A percentile compares a stretch with the other conserved stretches of the same genome.
Conservation (phyloP, 331 rosid species). For the Saraca asoca region DNA sequence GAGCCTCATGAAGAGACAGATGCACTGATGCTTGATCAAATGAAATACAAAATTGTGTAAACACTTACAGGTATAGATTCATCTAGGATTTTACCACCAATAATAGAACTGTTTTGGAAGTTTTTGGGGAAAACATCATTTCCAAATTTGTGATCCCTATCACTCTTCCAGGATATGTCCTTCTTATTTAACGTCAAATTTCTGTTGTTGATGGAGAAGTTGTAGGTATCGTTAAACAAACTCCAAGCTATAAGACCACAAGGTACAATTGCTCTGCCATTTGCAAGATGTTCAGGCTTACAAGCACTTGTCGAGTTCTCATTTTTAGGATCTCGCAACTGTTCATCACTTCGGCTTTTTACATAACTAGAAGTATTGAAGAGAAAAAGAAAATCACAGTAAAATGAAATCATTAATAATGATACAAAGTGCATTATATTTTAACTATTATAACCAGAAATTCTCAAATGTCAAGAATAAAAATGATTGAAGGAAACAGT, state of each 20-base stretch:
- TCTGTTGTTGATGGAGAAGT: constrained; percentile 42
- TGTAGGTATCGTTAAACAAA: constrained; percentile 88
- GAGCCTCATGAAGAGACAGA: no score
- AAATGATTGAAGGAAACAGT: constrained; percentile 8
- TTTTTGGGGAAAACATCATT: constrained; percentile 74
- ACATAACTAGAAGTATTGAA: constrained; percentile 62
- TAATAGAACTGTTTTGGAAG: constrained; percentile 68
- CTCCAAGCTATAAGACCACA: constrained; percentile 99
- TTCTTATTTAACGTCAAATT: constrained; percentile 66
- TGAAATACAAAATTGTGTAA: constrained; percentile 27
- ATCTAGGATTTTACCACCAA: constrained; percentile 59
- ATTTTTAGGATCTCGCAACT: constrained; percentile 45
- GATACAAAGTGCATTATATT: not conserved
- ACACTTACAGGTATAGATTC: constrained; percentile 60
- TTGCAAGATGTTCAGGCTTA: constrained; percentile 60
- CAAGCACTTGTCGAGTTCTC: constrained; percentile 37
- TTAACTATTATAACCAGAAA: not conserved
- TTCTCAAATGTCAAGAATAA: constrained; percentile 15
- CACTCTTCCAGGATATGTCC: constrained; percentile 91
- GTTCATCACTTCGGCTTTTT: constrained; percentile 84
- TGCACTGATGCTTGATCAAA: not conserved
- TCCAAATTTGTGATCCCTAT: constrained; percentile 89
- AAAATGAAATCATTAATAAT: not conserved
- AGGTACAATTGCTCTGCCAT: constrained; percentile 62
- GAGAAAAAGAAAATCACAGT: constrained; percentile 24